These are phyloP conservation scores for Penicillium antarcticum DNA, from an alignment of 495 filamentous ascomycete genomes.

Conservation along the genomic window DNA sequence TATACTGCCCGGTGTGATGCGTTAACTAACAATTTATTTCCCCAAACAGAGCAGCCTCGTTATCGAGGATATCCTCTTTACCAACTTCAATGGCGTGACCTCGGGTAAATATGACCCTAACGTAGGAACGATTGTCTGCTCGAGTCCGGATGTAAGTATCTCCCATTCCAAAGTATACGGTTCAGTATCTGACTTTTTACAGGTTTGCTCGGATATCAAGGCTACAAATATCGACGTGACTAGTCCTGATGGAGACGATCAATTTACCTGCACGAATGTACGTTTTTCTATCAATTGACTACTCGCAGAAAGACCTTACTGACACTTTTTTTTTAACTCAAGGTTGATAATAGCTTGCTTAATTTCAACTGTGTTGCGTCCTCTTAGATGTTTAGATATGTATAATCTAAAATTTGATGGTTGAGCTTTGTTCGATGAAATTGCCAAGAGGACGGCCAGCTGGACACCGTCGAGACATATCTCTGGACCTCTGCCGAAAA, in stretches of 20 bases:
- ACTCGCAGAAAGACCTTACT: neutral
- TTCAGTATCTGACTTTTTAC: neutral
- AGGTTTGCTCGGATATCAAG: constrained; percentile 54
- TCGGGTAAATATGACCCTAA: constrained; percentile 48
- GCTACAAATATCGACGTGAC: constrained; percentile 47
- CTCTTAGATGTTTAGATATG: too few relatives aligned
- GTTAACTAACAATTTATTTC: neutral
- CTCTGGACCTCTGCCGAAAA: too few relatives aligned
- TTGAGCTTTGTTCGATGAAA: too few relatives aligned
- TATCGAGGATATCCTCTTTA: constrained; percentile 54
- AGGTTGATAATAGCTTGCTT: constrained; percentile 37
- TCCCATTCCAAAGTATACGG: too few relatives aligned
- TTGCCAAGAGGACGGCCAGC: too few relatives aligned
- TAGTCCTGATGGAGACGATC: constrained; percentile 46
- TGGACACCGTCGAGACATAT: too few relatives aligned
- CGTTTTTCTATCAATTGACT: constrained; percentile 1
- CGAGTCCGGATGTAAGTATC: constrained; percentile 41
- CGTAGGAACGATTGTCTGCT: constrained; percentile 56
- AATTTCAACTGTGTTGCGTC: constrained; percentile 38
- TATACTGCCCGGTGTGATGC: neutral
- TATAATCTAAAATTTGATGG: too few relatives aligned
- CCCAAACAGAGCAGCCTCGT: constrained; percentile 46
- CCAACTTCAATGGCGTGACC: constrained; percentile 53
- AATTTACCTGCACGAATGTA: constrained; percentile 55
- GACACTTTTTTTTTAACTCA: neutral